Base-by-base conservation (phyloP, 179 eudicot genomes). In the Amaranthus tricolor region DNA sequence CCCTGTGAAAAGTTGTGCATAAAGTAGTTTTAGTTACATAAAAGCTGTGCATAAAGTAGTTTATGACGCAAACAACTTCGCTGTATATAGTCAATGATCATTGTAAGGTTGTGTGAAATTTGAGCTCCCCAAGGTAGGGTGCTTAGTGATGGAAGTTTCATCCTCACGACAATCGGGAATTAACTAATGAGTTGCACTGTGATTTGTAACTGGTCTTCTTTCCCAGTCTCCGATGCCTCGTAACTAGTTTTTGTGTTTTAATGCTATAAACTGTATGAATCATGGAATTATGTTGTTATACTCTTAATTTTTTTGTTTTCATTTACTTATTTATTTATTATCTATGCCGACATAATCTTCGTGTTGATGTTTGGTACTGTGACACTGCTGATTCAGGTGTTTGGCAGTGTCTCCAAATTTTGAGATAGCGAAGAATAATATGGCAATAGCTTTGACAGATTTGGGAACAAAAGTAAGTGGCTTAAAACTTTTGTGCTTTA, bases 391-490 rank as follows among this genome's bases (percentile, higher is more conserved):
- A 62, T 54, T 78, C 87, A 96, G 99, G 94, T 96, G 99, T 88
- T 83, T 96, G 75, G 88, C 93, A 72, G 98, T 96, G 76, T 93
- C 99, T 77, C 99, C 99, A 20, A 96, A 96, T 85, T 96, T 96
- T 81, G 98, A 96, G 89, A 96, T 96, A 74, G 98, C 99, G 13
- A 93, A 93, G 85, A 96, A 93, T 75, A 96, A 96, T 82, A 96
- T 93, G 99, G 97, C 99, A 69, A 96, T 93, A 82, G 98, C 99
- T 60, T 84, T 96, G 82, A 96, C 99, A 54, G 99, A 96, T 82
- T 85, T 93, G 75, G 99, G 99, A 81, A 96, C 98, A 72, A 96
- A 96, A 98, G 99, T 96, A 74, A 44, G 19, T 70, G 43, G 43
- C 44, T 47, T 70, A 66, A 20, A 49, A 47, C 52, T 53, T 71